phyloP scores from a whole-genome alignment of 2,329 filamentous ascomycete genomes.

The Nakataea oryzae region DNA sequence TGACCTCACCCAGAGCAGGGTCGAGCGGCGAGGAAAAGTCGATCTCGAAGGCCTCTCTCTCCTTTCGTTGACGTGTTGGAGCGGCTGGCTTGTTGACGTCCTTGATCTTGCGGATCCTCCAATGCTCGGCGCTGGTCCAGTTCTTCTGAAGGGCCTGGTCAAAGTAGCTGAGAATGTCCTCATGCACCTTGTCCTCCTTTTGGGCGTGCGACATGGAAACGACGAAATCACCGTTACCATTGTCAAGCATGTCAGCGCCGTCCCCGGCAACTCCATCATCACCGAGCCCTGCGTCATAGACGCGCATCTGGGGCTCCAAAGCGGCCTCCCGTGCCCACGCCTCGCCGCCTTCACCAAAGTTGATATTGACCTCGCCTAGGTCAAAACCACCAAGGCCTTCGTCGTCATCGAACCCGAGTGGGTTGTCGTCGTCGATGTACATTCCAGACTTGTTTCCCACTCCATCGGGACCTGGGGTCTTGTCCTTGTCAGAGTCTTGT shows the following conservation, averaged over 20 bases:
- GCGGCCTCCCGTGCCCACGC: constrained; percentile 89
- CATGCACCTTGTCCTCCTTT: constrained; percentile 62
- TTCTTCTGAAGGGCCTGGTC: constrained; percentile 95
- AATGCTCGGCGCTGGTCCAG: constrained; percentile 97
- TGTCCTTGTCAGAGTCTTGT: constrained; percentile 55
- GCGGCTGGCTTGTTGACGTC: constrained; percentile 55
- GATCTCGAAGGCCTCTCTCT: constrained; percentile 94
- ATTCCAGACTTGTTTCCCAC: constrained; percentile 62
- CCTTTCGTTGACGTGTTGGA: constrained; percentile 62
- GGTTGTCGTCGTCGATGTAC: constrained; percentile 79
- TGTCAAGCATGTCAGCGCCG: constrained; percentile 48
- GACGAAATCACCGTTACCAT: constrained; percentile 54
- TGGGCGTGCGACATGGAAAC: constrained; percentile 66
- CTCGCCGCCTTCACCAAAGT: constrained; percentile 92
- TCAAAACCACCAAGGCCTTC: constrained; percentile 67
- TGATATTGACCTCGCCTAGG: constrained; percentile 56
- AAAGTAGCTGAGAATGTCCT: constrained; percentile 96
- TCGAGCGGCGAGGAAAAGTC: constrained; percentile 75
- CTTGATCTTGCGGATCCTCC: constrained; percentile 93
- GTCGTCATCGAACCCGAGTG: constrained; percentile 71
- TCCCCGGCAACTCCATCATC: constrained; percentile 42
- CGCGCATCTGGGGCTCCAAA: constrained; percentile 73
- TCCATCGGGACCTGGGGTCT: constrained; percentile 38
- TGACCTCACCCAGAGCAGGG: constrained; percentile 56
- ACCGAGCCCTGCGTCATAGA: constrained; percentile 54